Conservation (phyloP, 441 rosid species). For the Pelargonium fulgidum region DNA sequence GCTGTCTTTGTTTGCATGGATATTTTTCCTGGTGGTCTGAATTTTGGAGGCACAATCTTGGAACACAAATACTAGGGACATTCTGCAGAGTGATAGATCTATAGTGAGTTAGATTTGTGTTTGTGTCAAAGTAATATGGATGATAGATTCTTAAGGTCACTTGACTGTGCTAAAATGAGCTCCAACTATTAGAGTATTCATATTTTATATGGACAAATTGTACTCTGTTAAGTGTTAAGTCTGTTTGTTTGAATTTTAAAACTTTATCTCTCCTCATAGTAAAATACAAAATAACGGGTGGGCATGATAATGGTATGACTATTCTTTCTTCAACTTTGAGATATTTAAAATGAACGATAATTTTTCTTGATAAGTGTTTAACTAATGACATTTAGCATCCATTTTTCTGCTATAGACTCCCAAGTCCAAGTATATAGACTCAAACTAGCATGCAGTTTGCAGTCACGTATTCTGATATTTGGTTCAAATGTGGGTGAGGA, state of each 20-base stretch:
- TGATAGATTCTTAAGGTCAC: neutral
- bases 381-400: neutral
- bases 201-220: neutral
- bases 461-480: neutral
- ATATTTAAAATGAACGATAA: neutral
- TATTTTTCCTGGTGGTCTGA: too few species aligned
- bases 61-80: neutral
- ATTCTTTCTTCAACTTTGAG: neutral
- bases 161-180: neutral
- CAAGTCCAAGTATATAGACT: neutral
- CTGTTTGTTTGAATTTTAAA: neutral
- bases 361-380: neutral
- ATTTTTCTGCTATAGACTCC: neutral
- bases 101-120: slow-evolving; percentile 2
- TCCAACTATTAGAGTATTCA: neutral
- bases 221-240: neutral
- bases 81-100: neutral
- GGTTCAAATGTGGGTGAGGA: neutral
- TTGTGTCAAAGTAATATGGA: neutral
- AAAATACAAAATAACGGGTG: neutral
- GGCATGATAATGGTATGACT: neutral
- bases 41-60: neutral
- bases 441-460: neutral
- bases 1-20: too few species aligned
- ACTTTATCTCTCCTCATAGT: neutral